These are phyloP conservation scores for Ulota crispa DNA, from an alignment of 225 moss, liverwort and hornwort species.

Conservation along the genomic window DNA sequence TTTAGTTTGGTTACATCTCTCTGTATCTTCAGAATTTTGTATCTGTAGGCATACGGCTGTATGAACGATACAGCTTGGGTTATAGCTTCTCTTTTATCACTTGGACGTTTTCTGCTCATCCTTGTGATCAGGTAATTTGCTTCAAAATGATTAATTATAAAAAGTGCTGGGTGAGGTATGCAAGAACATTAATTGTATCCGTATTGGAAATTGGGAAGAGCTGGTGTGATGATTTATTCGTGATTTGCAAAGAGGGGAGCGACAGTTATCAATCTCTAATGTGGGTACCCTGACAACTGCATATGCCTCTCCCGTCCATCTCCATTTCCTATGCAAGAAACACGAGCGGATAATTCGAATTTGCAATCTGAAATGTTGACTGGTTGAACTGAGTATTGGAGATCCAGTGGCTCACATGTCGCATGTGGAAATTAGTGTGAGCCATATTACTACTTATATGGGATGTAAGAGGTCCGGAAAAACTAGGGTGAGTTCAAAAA, in stretches of 20 bases:
- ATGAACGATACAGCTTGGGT: slow-evolving; percentile 41
- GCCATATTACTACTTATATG: no score
- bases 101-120: slow-evolving; percentile 33
- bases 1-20: slow-evolving; percentile 40
- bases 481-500: no score
- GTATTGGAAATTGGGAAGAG: slow-evolving; percentile 23
- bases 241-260: slow-evolving; percentile 12
- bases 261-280: background rate
- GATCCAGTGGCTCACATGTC: accelerated
- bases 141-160: slow-evolving; percentile 11
- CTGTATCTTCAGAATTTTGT: slow-evolving; percentile 56
- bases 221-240: slow-evolving; percentile 18
- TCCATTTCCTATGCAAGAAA: background rate
- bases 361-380: background rate
- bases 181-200: slow-evolving; percentile 36
- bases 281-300: background rate
- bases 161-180: slow-evolving; percentile 29
- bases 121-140: slow-evolving; percentile 46
- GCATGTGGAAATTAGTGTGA: no score
- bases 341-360: background rate
- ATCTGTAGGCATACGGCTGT: slow-evolving; percentile 42
- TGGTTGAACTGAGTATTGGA: background rate
- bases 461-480: no score
- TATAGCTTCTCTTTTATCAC: slow-evolving; percentile 22
- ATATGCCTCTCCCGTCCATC: background rate